Evolutionary conservation across 1,139 yeast species (phyloP).

Genomic region (Geotrichum europaeum): DNA sequence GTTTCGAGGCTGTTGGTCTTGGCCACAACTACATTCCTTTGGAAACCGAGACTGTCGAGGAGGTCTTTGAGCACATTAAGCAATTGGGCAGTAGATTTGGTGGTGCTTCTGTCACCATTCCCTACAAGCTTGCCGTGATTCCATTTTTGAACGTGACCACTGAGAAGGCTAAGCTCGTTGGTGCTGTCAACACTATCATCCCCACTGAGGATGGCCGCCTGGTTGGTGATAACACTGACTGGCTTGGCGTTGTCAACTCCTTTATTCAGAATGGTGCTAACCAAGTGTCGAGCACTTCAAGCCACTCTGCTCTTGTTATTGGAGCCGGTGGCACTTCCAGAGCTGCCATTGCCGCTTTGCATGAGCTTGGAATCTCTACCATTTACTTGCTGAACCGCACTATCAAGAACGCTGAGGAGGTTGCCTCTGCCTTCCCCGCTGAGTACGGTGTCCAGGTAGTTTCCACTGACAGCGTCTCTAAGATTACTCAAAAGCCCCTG

Average conservation of each 20-base stretch:
- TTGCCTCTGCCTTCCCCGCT: slow-evolving; percentile 56
- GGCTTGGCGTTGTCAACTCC: slow-evolving; percentile 80
- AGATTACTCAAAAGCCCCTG: slow-evolving; percentile 39
- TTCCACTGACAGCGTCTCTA: slow-evolving; percentile 35
- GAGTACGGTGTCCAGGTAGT: slow-evolving; percentile 56
- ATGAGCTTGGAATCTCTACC: slow-evolving; percentile 66
- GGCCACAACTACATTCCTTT: slow-evolving; percentile 67
- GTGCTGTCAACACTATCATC: slow-evolving; percentile 87
- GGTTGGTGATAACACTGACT: slow-evolving; percentile 90
- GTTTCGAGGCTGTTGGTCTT: slow-evolving; percentile 62
- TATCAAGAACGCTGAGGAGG: slow-evolving; percentile 51
- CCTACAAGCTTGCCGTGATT: slow-evolving; percentile 75
- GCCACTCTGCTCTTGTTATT: slow-evolving; percentile 47
- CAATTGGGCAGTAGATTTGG: slow-evolving; percentile 59
- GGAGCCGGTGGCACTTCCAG: slow-evolving; percentile 99
- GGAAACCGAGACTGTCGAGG: slow-evolving; percentile 60
- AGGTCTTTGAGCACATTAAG: slow-evolving; percentile 42
- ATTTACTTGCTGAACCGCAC: slow-evolving; percentile 85
- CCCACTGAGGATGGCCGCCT: slow-evolving; percentile 51
- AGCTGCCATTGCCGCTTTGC: slow-evolving; percentile 87
- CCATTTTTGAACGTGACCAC: slow-evolving; percentile 52
- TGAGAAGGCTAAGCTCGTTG: slow-evolving; percentile 68
- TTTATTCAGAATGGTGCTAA: slow-evolving; percentile 57
- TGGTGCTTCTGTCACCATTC: slow-evolving; percentile 89
- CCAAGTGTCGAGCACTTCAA: slow-evolving; percentile 26